A percentile compares a stretch with the other conserved stretches of the same genome.
Evolutionary conservation across 345 rosid genomes (phyloP).

Genomic region (Viola odorata): DNA sequence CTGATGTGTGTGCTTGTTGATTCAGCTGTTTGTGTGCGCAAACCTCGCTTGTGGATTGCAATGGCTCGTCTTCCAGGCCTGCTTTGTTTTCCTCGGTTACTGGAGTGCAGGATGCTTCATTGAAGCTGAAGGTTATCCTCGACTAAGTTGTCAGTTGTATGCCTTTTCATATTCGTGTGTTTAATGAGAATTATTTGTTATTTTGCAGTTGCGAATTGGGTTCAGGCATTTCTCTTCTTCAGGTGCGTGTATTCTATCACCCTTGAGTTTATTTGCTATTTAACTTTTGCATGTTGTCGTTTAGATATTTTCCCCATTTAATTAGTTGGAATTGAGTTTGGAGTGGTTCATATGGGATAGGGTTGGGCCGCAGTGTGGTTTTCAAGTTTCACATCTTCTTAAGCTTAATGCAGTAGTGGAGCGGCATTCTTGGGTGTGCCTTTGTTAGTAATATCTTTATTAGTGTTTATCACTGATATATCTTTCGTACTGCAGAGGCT

Average conservation of each 20-base stretch:
- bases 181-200: conserved; percentile 11
- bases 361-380: not conserved
- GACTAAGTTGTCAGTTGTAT: conserved; percentile 5
- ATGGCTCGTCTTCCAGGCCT: conserved; percentile 43
- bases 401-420: no score
- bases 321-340: not conserved
- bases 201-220: conserved; percentile 59
- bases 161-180: conserved; percentile 12
- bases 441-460: not conserved
- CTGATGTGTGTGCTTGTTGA: conserved; percentile 15
- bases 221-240: conserved; percentile 61
- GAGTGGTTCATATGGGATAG: not conserved
- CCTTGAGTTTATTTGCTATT: not conserved
- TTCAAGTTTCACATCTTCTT: no score
- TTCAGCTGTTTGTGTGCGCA: conserved; percentile 45
- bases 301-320: not conserved
- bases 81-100: conserved; percentile 25
- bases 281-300: not conserved
- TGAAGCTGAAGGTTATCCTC: conserved; percentile 47
- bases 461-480: not conserved
- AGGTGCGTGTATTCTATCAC: conserved; percentile 40
- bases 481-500: conserved; percentile 39
- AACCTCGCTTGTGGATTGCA: conserved; percentile 29
- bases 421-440: not conserved
- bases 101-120: conserved; percentile 33